Percentiles rank a stretch among this genome's conserved stretches.
Evolutionary conservation across 495 filamentous ascomycete genomes (phyloP).

Genomic region (Podospora didyma): DNA sequence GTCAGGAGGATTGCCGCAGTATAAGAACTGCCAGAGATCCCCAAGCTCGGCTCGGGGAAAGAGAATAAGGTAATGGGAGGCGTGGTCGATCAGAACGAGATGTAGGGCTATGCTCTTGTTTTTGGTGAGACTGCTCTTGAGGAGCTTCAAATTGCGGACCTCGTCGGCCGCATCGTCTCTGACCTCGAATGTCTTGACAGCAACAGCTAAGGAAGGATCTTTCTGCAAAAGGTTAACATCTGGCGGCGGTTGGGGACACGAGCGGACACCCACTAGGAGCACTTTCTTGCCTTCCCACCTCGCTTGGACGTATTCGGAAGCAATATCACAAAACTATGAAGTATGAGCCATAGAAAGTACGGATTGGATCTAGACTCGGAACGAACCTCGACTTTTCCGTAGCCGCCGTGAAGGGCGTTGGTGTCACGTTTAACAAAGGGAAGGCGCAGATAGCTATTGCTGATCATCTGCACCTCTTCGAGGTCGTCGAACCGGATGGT

Average conservation of each 20-base stretch:
- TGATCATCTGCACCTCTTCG: neutral
- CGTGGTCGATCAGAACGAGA: slow-evolving; percentile 1
- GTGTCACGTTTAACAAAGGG: neutral
- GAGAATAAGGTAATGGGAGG: slow-evolving; percentile 1
- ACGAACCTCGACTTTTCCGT: neutral
- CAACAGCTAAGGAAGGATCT: neutral
- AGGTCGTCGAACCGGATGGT: neutral
- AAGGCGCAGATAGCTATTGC: neutral
- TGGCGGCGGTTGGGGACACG: too few relatives aligned
- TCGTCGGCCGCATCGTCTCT: neutral
- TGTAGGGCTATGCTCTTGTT: slow-evolving; percentile 5
- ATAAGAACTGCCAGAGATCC: slow-evolving; percentile 8
- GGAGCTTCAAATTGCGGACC: slow-evolving; percentile 3
- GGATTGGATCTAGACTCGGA: too few relatives aligned
- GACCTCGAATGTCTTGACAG: neutral
- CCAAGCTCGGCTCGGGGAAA: slow-evolving; percentile 4
- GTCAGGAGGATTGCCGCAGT: slow-evolving; percentile 1
- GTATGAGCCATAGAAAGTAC: too few relatives aligned
- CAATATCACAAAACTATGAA: too few relatives aligned
- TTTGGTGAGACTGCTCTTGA: slow-evolving; percentile 1
- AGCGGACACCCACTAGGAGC: too few relatives aligned
- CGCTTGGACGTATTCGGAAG: too few relatives aligned
- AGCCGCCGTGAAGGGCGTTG: neutral
- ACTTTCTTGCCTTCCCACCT: too few relatives aligned
- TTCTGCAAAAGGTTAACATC: neutral